Conservation (phyloP, 495 filamentous ascomycete genomes). For the Trichoderma gamsii region DNA sequence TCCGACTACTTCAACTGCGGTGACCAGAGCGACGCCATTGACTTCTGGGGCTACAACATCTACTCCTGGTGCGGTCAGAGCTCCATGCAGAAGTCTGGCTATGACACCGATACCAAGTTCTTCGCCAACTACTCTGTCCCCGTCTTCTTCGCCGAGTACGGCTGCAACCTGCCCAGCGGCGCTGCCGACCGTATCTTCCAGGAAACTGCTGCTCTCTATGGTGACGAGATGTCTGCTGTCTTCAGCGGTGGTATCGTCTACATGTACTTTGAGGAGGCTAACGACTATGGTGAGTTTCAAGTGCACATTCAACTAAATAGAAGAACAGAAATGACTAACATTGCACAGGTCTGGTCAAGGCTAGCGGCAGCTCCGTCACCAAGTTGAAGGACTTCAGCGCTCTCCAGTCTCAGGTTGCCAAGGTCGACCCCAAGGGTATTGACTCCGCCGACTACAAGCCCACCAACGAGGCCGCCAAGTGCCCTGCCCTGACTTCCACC, state of each 20-base stretch:
- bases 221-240: slow-evolving; percentile 69
- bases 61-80: slow-evolving; percentile 95
- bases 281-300: slow-evolving; percentile 65
- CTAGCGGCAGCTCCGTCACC: slow-evolving; percentile 51
- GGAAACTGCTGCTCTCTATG: slow-evolving; percentile 81
- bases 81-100: slow-evolving; percentile 65
- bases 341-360: slow-evolving; percentile 53
- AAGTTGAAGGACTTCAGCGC: slow-evolving; percentile 68
- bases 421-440: slow-evolving; percentile 58
- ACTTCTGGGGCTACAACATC: slow-evolving; percentile 99
- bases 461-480: slow-evolving; percentile 68
- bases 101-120: slow-evolving; percentile 69
- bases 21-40: slow-evolving; percentile 56
- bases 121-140: slow-evolving; percentile 85
- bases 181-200: slow-evolving; percentile 70
- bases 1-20: slow-evolving; percentile 93
- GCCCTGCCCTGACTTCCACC: slow-evolving; percentile 55
- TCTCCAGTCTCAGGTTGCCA: slow-evolving; percentile 64
- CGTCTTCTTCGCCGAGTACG: slow-evolving; percentile 97
- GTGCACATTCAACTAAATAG: background rate
- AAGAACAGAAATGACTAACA: background rate
- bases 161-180: slow-evolving; percentile 64
- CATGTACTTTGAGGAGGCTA: slow-evolving; percentile 91
- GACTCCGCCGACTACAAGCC: slow-evolving; percentile 64
- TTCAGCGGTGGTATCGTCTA: slow-evolving; percentile 95